These are phyloP conservation scores for Gleditsia sinensis DNA, from an alignment of 306 rosid genomes.

Conservation along the genomic window DNA sequence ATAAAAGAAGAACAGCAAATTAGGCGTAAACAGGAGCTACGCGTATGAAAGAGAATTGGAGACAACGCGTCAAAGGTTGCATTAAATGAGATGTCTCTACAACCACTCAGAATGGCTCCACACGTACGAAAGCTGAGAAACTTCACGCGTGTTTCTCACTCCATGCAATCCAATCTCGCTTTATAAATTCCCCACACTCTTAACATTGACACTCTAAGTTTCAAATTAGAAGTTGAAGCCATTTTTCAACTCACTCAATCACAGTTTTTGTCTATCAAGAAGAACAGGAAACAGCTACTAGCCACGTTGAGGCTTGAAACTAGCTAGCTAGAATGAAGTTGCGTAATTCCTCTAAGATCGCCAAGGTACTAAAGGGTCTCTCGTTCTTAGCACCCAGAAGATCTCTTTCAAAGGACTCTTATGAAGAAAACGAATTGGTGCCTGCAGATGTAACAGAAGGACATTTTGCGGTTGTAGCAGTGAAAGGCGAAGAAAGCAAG, in stretches of 20 bases:
- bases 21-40: no score
- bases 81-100: conserved; percentile 31
- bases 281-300: not conserved
- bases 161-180: not conserved
- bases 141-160: conserved; percentile 35
- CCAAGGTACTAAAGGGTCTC: not conserved
- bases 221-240: not conserved
- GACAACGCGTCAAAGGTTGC: conserved; percentile 50
- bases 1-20: not conserved
- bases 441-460: conserved; percentile 63
- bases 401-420: conserved; percentile 1
- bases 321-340: no score
- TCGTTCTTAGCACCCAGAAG: not conserved
- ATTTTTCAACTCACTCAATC: conserved; percentile 12
- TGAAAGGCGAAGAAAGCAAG: conserved; percentile 53
- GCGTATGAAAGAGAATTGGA: no score
- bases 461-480: conserved; percentile 67
- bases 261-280: not conserved
- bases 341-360: not conserved
- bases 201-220: not conserved
- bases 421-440: conserved; percentile 31
- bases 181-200: conserved; percentile 1
- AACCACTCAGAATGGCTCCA: conserved; percentile 24
- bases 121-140: not conserved
- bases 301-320: conserved; percentile 28